phyloP scores from a whole-genome alignment of 148 eudicot genomes.

The Bassia scoparia region DNA sequence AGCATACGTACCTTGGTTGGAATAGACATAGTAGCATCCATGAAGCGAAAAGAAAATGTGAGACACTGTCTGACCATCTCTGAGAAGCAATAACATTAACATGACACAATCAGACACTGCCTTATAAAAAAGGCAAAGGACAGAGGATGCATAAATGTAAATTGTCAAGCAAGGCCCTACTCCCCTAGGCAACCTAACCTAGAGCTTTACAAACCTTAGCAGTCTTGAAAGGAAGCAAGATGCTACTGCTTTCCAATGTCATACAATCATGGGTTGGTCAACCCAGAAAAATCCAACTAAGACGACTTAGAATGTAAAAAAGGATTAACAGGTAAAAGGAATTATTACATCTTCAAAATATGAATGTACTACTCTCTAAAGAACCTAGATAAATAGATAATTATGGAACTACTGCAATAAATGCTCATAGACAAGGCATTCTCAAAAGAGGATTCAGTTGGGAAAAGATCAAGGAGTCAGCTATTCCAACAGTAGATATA shows the following conservation, averaged over 20 bases:
- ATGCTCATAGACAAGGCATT: not conserved
- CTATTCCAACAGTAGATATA: not conserved
- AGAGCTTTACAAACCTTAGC: not conserved
- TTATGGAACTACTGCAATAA: not conserved
- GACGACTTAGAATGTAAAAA: not conserved
- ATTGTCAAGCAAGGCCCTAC: not conserved
- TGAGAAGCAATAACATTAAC: slow-evolving; percentile 33
- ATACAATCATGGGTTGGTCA: not conserved
- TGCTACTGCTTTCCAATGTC: not conserved
- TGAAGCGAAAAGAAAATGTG: slow-evolving; percentile 90
- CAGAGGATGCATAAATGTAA: not conserved
- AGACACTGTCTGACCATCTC: slow-evolving; percentile 90
- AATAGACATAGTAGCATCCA: slow-evolving; percentile 68
- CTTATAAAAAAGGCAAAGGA: not conserved
- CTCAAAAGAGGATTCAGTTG: not conserved
- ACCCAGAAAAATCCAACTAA: not conserved
- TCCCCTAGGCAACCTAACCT: not conserved
- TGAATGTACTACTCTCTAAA: not conserved
- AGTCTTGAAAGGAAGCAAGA: too few relatives aligned
- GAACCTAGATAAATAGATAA: too few relatives aligned
- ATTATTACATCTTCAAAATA: not conserved
- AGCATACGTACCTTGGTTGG: slow-evolving; percentile 71
- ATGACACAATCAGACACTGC: not conserved
- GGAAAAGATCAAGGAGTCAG: not conserved
- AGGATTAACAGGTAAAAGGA: not conserved